Conservation (phyloP, 495 filamentous ascomycete species). For the Oidiodendron maius region DNA sequence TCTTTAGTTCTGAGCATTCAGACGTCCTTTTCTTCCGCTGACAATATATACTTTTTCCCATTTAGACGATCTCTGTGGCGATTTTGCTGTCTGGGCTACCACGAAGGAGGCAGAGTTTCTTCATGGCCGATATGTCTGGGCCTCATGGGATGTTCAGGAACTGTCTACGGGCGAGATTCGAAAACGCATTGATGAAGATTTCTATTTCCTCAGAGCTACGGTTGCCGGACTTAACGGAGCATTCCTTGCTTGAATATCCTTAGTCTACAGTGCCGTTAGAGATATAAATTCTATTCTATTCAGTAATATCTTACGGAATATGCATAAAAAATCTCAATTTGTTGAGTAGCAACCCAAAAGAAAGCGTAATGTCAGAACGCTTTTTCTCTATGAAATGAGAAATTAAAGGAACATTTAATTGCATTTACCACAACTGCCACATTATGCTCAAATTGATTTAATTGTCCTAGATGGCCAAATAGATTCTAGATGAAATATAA, state of each 20-base stretch:
- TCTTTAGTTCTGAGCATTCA: background rate
- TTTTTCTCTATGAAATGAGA: too few species aligned
- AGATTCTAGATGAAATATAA: too few species aligned
- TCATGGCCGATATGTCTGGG: constrained; percentile 38
- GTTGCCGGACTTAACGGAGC: constrained; percentile 23
- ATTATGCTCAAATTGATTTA: too few species aligned
- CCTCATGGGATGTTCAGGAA: constrained; percentile 50
- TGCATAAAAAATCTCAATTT: too few species aligned
- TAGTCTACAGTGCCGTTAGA: too few species aligned
- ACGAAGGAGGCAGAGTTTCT: constrained; percentile 40
- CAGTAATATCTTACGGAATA: constrained; percentile 16
- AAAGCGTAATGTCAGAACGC: too few species aligned
- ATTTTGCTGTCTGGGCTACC: constrained; percentile 43
- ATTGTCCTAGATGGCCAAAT: too few species aligned
- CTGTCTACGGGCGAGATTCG: constrained; percentile 28
- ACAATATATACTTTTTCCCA: too few species aligned
- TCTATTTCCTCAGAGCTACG: constrained; percentile 22
- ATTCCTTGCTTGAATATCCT: too few species aligned
- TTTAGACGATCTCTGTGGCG: constrained; percentile 3
- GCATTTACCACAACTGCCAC: too few species aligned
- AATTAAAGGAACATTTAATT: too few species aligned
- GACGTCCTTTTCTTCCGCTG: background rate
- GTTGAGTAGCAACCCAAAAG: too few species aligned
- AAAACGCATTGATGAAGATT: constrained; percentile 30
- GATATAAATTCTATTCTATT: background rate